Percentiles rank a stretch among this genome's conserved stretches.
These are phyloP conservation scores for Cenococcum geophilum DNA, from an alignment of 495 filamentous ascomycete genomes.

Conservation along the genomic window DNA sequence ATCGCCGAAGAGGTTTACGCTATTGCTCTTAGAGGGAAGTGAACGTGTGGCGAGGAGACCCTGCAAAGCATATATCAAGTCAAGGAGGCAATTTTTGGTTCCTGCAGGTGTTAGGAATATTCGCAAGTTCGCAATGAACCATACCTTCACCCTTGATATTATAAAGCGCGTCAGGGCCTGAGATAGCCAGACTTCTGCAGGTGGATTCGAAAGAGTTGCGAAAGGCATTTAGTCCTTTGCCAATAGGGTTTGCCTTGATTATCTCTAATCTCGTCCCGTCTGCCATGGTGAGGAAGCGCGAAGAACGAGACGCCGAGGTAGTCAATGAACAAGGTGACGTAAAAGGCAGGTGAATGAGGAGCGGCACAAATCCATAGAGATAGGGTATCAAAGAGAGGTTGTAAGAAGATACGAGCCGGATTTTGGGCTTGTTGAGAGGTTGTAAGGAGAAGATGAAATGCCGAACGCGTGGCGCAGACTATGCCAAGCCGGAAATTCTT, in stretches of 20 bases:
- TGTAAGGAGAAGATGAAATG: slow-evolving; percentile 6
- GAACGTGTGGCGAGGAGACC: slow-evolving; percentile 1
- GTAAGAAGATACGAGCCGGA: too few species aligned
- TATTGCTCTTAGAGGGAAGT: neutral
- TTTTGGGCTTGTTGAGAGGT: neutral
- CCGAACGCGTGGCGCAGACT: slow-evolving; percentile 14
- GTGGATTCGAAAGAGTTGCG: neutral
- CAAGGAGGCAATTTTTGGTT: slow-evolving; percentile 6
- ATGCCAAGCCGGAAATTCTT: slow-evolving; percentile 24
- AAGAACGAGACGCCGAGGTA: neutral
- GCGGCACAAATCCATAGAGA: too few species aligned
- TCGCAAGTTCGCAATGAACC: too few species aligned
- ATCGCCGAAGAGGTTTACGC: slow-evolving; percentile 4
- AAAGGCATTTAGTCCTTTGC: slow-evolving; percentile 8
- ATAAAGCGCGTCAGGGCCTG: neutral
- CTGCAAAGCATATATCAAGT: slow-evolving; percentile 7
- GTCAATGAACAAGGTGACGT: too few species aligned
- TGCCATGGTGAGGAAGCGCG: neutral
- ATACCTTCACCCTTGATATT: neutral
- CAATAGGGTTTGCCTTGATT: slow-evolving; percentile 7
- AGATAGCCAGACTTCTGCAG: neutral
- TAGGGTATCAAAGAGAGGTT: too few species aligned
- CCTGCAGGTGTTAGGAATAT: too few species aligned
- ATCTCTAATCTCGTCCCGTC: neutral
- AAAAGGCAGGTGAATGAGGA: too few species aligned